phyloP scores from a whole-genome alignment of 2,329 filamentous ascomycete species.

The Ceratocystis colombiana region DNA sequence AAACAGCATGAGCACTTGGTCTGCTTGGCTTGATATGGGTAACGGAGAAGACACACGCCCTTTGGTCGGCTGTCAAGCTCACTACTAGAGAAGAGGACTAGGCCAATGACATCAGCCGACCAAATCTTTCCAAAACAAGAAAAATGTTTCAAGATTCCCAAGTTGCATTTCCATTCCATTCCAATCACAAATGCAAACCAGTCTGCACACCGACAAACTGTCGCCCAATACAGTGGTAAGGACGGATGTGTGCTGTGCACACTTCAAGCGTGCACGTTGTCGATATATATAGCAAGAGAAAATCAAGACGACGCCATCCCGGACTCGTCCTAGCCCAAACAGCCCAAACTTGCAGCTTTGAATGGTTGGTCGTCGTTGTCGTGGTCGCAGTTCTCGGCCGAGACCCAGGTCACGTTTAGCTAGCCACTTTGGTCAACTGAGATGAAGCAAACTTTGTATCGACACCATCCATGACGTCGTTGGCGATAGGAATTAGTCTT shows the following conservation, averaged over 20 bases:
- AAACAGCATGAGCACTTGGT: no score
- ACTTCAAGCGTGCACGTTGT: no score
- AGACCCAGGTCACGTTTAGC: background rate
- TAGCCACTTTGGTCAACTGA: background rate
- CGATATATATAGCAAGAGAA: no score
- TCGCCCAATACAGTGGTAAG: background rate
- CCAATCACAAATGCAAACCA: background rate
- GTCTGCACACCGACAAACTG: background rate
- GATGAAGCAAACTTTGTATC: constrained; percentile 4
- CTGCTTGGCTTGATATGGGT: background rate
- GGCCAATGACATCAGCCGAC: constrained; percentile 9
- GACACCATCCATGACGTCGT: background rate
- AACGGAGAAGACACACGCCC: no score
- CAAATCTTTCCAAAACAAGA: background rate
- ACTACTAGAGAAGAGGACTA: background rate
- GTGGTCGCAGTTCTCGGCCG: background rate
- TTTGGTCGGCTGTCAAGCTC: no score
- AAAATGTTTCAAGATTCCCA: background rate
- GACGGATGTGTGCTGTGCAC: no score
- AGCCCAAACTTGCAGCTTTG: no score
- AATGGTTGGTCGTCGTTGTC: no score
- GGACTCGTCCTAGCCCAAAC: no score
- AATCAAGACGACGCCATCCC: no score
- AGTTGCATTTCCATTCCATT: constrained; percentile 2
- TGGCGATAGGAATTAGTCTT: background rate